Base-by-base conservation (phyloP, 2,329 filamentous ascomycete species). In the Cercospora nicotianae region DNA sequence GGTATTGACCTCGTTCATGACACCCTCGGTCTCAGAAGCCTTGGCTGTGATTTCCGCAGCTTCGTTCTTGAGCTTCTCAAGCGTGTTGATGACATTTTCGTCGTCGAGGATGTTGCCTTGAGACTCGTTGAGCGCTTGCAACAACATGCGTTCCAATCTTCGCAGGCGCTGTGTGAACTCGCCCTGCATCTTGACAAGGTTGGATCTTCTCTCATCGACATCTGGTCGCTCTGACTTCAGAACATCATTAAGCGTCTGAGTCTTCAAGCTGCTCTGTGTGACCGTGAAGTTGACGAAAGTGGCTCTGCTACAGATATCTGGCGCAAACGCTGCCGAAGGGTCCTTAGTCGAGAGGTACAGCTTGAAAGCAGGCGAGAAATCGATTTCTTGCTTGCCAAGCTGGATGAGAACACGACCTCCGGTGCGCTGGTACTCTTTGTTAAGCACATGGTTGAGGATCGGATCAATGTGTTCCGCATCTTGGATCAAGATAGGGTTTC, bases 271-370 rank as follows among this genome's bases (percentile, higher is more conserved):
- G 87, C 95, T 97, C 82, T 98, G 94, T 4, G 95, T 99, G 70
- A 99, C 94, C 1, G 96, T 98, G 75, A 99, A 99, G 82, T 99
- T 99, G 86, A 99, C 95, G 81, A 99, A 97, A 0, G 96, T 99
- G 6, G 95, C 98, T 76, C 96, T 89, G 84, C 93, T 97, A 88
- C 96, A 99, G 71, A 99, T 93, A 77, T 99, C 95, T 0, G 95
- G 96, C 7, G 95, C 89, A 79, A 99, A 99, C 7, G 90, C 92
- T 28, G 95, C 94, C 51, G 96, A 99, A 1, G 96, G 96, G 82
- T 99, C 95, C 75, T 94, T 87, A 1, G 96, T 99, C 0, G 94
- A 97, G 45, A 99, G 84, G 79, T 96, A 99, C 33, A 99, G 86
- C 82, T 91, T 95, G 86, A 99, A 99, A 0, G 94, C 89, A 1